Evolutionary conservation across 1,284 basidiomycete species (phyloP).

Genomic region (Fomitopsis betulina): DNA sequence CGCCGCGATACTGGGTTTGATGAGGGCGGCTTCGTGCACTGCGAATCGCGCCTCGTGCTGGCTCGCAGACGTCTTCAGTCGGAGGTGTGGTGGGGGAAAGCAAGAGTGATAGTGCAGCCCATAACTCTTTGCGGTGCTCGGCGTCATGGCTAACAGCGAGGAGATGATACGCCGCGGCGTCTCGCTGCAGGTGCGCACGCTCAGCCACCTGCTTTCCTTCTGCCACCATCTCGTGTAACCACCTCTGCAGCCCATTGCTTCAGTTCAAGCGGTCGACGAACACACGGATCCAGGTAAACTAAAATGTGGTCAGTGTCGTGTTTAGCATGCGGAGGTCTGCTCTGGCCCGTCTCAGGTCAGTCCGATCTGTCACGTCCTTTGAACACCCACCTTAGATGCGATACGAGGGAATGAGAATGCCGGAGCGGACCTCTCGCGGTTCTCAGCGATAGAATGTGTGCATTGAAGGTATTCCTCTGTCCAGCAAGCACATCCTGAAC

Average conservation of each 20-base stretch:
- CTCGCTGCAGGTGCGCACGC: neutral
- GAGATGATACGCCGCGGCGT: neutral
- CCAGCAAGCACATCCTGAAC: conserved; percentile 89
- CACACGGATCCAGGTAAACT: neutral
- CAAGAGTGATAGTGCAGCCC: neutral
- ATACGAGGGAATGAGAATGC: neutral
- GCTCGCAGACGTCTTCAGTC: neutral
- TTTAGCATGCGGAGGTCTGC: conserved; percentile 4
- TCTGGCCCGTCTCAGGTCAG: neutral
- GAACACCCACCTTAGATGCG: neutral
- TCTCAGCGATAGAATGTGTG: neutral
- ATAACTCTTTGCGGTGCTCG: neutral
- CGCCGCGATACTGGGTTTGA: conserved; percentile 1
- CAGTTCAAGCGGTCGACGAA: neutral
- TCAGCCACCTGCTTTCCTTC: neutral
- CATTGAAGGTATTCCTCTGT: conserved; percentile 3
- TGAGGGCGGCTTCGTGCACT: neutral
- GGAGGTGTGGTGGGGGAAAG: neutral
- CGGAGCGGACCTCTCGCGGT: neutral
- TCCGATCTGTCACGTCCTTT: neutral
- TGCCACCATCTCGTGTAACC: neutral
- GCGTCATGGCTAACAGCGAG: neutral
- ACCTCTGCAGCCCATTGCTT: neutral
- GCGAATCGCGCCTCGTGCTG: conserved; percentile 1
- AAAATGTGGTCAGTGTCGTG: conserved; percentile 4